Evolutionary conservation across 371 early-diverging fungal species (phyloP).

Genomic region (Choanephora cucurbitarum): DNA sequence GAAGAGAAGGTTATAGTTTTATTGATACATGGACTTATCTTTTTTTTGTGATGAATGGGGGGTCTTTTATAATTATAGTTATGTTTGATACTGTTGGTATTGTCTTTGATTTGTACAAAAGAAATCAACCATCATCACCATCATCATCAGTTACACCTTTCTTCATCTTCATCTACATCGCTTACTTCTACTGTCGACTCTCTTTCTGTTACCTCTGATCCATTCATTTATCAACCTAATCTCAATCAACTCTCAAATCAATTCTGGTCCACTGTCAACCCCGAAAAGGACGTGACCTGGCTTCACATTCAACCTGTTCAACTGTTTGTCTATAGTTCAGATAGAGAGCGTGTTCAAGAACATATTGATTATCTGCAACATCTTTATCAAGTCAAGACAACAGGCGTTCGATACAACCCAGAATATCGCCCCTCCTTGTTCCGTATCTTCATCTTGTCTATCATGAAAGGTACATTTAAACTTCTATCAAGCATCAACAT

Average conservation of each 20-base stretch:
- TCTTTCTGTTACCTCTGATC: not conserved
- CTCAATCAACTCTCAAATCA: slow-evolving; percentile 25
- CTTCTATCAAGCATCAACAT: slow-evolving; percentile 26
- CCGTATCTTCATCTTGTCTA: slow-evolving; percentile 18
- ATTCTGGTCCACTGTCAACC: slow-evolving; percentile 40
- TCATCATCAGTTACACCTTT: slow-evolving; percentile 1
- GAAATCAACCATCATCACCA: not conserved
- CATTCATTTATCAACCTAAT: slow-evolving; percentile 13
- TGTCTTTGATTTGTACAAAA: slow-evolving; percentile 28
- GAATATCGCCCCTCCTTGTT: slow-evolving; percentile 21
- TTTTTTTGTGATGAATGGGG: too few relatives aligned
- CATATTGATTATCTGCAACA: slow-evolving; percentile 17
- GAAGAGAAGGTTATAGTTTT: slow-evolving; percentile 1
- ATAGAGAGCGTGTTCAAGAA: not conserved
- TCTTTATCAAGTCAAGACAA: slow-evolving; percentile 19
- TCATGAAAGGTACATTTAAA: slow-evolving; percentile 12
- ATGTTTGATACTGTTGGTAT: slow-evolving; percentile 25
- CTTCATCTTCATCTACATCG: not conserved
- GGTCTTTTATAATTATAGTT: slow-evolving; percentile 17
- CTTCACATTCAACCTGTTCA: slow-evolving; percentile 28
- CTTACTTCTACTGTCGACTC: not conserved
- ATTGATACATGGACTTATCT: too few relatives aligned
- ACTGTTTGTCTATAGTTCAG: slow-evolving; percentile 16
- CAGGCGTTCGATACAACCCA: slow-evolving; percentile 13
- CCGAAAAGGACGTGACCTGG: slow-evolving; percentile 27